A percentile compares a stretch with the other conserved stretches of the same genome.
Evolutionary conservation across 768 basidiomycete species (phyloP).

Genomic region (Leccinum olivaceopallidum): DNA sequence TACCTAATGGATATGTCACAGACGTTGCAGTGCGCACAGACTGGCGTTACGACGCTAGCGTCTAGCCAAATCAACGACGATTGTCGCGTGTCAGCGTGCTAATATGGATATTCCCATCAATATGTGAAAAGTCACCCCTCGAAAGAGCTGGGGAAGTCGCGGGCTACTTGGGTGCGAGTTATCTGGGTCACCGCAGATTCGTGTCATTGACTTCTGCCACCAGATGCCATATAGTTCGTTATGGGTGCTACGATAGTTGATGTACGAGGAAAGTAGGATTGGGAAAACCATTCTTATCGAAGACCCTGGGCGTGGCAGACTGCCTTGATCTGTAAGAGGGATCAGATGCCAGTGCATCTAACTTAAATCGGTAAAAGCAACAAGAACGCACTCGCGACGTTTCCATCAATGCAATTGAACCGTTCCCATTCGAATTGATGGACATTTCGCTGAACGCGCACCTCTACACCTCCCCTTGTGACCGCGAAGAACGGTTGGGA

Average conservation of each 20-base stretch:
- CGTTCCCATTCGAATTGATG: too few relatives aligned
- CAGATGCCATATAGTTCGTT: conserved; percentile 67
- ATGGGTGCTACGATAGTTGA: too few relatives aligned
- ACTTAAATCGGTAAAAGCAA: conserved; percentile 20
- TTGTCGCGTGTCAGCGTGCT: neutral
- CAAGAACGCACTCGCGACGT: conserved; percentile 11
- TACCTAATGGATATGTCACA: conserved; percentile 6
- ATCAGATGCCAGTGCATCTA: conserved; percentile 5
- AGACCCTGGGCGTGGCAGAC: neutral
- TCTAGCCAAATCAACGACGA: neutral
- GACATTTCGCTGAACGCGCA: too few relatives aligned
- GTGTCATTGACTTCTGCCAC: conserved; percentile 4
- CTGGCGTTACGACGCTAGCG: neutral
- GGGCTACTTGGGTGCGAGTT: conserved; percentile 74
- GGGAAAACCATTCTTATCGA: neutral
- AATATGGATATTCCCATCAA: neutral
- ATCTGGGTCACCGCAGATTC: neutral
- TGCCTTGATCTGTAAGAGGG: conserved; percentile 12
- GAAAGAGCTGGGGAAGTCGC: conserved; percentile 59
- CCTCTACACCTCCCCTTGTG: too few relatives aligned
- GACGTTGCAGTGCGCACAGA: neutral
- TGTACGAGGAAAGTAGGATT: too few relatives aligned
- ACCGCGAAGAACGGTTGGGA: neutral
- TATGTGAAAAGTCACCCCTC: conserved; percentile 1
- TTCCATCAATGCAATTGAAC: conserved; percentile 7